Base-by-base conservation (phyloP, 2,329 filamentous ascomycete species). In the Leptosphaerulina australis region DNA sequence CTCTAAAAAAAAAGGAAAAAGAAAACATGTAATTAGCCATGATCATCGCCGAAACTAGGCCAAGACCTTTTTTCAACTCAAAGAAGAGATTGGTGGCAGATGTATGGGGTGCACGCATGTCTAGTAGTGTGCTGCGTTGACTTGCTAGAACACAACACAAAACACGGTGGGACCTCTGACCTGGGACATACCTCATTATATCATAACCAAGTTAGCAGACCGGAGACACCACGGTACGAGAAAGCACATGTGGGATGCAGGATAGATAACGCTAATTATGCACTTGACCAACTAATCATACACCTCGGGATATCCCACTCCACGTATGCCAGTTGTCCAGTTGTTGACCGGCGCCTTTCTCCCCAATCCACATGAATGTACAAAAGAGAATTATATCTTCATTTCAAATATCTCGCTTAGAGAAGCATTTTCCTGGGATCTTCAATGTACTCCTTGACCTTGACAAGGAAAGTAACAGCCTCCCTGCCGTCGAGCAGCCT, bases 361-460 rank as follows among this genome's bases (percentile, higher is more conserved):
- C 7, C 14, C 25, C 41, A 24, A 36, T 20, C 43, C 20, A 46
- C 26, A 41, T 21, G 26, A 46, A 51, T 51, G 30, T 51, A 51
- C 48, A 51, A 41, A 51, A 46, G 31, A 25, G 36, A 45, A 51
- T 30, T 21, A 46, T 37, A 33, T 39, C 21, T 18, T 35, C 18
- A 24, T 26, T 4, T 4, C 5, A 5, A 11, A n/a, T 36, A 1
- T 31, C 26, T 12, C 12, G 24, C 21, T 11, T 48, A 53, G 28
- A 96, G 76, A 9, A 97, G 83, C 93, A 97, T 97, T 68, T 90
- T 88, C 60, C 90, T 81, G 29, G 93, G 93, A 70, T 97, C 94
- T 79, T 97, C 93, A 63, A 97, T 96, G 72, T 89, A 96, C 75
- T 97, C 90, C 85, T 97, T 97, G 68, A 99, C 75, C 84, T 96